Evolutionary conservation across 1,284 basidiomycete genomes (phyloP).

Genomic region (Rhodotorula sp.): DNA sequence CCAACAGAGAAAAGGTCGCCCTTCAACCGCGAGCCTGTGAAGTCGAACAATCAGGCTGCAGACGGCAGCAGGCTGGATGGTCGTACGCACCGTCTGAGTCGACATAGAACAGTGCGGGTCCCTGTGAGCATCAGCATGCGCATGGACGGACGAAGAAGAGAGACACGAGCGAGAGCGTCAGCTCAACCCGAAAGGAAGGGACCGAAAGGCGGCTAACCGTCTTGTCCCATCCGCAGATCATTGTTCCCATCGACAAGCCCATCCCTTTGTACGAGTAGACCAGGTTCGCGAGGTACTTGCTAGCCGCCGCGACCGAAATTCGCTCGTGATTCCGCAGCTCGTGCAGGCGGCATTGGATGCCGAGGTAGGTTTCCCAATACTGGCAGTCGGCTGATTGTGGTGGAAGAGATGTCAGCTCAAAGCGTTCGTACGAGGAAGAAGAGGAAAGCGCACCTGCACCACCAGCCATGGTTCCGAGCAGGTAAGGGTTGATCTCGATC

Average conservation of each 20-base stretch:
- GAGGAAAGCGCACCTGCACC: constrained; percentile 71
- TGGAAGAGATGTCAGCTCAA: not conserved
- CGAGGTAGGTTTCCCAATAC: constrained; percentile 98
- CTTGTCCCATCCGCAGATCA: constrained; percentile 99
- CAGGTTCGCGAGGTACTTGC: constrained; percentile 95
- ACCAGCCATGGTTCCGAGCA: constrained; percentile 98
- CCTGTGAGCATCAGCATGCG: constrained; percentile 54
- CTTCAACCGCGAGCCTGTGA: constrained; percentile 73
- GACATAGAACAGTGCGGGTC: constrained; percentile 93
- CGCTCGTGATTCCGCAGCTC: constrained; percentile 96
- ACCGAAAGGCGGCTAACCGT: constrained; percentile 61
- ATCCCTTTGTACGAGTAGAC: constrained; percentile 99
- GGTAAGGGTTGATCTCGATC: constrained; percentile 98
- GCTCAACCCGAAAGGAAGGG: not conserved
- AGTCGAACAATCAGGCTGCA: not conserved
- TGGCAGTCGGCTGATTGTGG: constrained; percentile 73
- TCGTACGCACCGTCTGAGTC: constrained; percentile 72
- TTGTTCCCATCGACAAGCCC: constrained; percentile 99
- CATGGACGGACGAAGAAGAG: not conserved
- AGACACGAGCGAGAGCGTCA: not conserved
- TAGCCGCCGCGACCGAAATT: constrained; percentile 96
- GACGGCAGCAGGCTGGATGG: too few species aligned
- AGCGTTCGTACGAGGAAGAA: not conserved
- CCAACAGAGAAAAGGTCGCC: constrained; percentile 98
- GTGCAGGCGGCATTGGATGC: constrained; percentile 94